phyloP scores from a whole-genome alignment of 805 yeast genomes.

The Maudiozyma barnettii region DNA sequence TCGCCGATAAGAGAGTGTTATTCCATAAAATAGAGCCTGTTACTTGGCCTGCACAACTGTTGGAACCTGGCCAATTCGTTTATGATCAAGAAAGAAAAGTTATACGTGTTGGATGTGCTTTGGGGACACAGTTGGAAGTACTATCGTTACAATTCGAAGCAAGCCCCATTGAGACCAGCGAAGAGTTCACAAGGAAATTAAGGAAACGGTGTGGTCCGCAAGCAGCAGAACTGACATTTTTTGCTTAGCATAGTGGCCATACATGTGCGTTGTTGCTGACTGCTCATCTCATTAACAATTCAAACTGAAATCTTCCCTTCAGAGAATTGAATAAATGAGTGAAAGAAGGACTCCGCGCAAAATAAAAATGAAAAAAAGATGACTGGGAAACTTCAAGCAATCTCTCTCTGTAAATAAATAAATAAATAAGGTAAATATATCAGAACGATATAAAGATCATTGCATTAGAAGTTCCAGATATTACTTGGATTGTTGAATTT shows the following conservation, averaged over 20 bases:
- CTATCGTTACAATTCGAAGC: slow-evolving; percentile 45
- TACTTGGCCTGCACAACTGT: neutral
- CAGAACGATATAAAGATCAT: too few relatives aligned
- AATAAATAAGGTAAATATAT: neutral
- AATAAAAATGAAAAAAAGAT: too few relatives aligned
- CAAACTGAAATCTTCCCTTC: too few relatives aligned
- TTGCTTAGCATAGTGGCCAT: too few relatives aligned
- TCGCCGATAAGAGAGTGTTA: slow-evolving; percentile 36
- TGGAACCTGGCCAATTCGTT: slow-evolving; percentile 13
- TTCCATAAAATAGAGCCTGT: slow-evolving; percentile 31
- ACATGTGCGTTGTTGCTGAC: too few relatives aligned
- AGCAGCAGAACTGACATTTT: neutral
- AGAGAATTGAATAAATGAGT: too few relatives aligned
- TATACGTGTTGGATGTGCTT: slow-evolving; percentile 33
- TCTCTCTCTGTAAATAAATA: neutral
- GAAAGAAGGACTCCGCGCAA: too few relatives aligned
- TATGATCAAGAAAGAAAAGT: slow-evolving; percentile 2
- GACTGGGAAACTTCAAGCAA: neutral
- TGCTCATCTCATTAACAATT: too few relatives aligned
- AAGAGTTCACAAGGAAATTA: slow-evolving; percentile 35
- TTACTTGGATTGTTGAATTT: too few relatives aligned
- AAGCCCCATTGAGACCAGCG: slow-evolving; percentile 37
- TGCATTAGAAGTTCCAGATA: too few relatives aligned
- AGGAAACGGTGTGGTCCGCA: slow-evolving; percentile 34
- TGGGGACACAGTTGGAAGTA: slow-evolving; percentile 33